Base-by-base conservation (phyloP, 306 rosid genomes). In the Vachellia collinsii region DNA sequence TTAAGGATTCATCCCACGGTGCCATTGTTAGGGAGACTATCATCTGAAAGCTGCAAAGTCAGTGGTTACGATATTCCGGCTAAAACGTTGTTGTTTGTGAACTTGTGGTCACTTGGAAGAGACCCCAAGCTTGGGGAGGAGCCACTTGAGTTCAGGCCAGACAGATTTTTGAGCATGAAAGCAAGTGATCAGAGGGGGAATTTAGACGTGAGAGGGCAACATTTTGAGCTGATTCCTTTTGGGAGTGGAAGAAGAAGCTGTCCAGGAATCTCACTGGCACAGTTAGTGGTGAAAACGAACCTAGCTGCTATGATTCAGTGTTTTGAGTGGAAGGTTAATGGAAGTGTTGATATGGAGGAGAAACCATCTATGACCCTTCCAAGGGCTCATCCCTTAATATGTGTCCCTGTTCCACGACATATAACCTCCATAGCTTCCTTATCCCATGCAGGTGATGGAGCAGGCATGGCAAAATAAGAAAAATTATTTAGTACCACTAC, bases 51-150 rank as follows among this genome's bases (percentile, higher is more conserved):
- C 0, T 83, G 86, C 22, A 80, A 47, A 0, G 70, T 92, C 6
- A 19, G 62, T 14, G 92, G 93, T 0, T 92, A 83, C 50, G 91
- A 92, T 2, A 94, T 94, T 66, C 88, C 93, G 8, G 83, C 84
- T 9, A 87, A 88, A 53, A 64, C 92, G 0, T 20, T 53, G 3
- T 8, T 92, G 56, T 85, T 77, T 72, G 83, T 92, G 4, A 94
- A 92, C 19, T 51, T 88, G 13, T 94, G 97, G 94, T 84, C 94
- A 1, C 84, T 91, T 54, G 90, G 90, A 1, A 90, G 96, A 58
- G 91, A 90, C 76, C 90, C 94, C 0, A 86, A 79, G 1, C 19
- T 84, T 5, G 91, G 95, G 95, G 88, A 88, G 20, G 80, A 80
- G 2, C 90, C 96, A 0, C 86, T 88, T 38, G 93, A 87, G 78